Evolutionary conservation across 345 rosid genomes (phyloP).

Genomic region (Microcos paniculata): DNA sequence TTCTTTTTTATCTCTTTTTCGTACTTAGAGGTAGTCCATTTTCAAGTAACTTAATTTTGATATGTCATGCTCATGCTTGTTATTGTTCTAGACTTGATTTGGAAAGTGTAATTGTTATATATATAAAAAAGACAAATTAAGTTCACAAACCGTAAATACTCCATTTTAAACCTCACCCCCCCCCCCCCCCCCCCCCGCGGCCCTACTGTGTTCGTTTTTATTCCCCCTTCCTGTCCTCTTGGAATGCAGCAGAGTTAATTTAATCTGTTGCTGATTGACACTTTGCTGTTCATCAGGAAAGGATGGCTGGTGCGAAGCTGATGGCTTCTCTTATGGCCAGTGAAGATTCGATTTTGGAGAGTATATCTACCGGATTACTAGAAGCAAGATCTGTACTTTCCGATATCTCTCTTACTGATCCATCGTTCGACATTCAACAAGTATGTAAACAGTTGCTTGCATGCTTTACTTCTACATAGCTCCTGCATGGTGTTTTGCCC

Average conservation of each 20-base stretch:
- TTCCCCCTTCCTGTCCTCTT: neutral
- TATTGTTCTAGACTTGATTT: neutral
- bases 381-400: slow-evolving; percentile 70
- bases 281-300: slow-evolving; percentile 55
- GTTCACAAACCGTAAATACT: too few relatives aligned
- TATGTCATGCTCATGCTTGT: neutral
- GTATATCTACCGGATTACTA: slow-evolving; percentile 62
- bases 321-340: slow-evolving; percentile 81
- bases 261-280: neutral
- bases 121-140: neutral
- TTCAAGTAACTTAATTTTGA: too few relatives aligned
- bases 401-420: slow-evolving; percentile 50
- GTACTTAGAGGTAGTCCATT: neutral
- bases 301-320: slow-evolving; percentile 78
- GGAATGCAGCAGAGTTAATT: neutral
- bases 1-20: too few relatives aligned
- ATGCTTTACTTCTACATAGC: slow-evolving; percentile 47
- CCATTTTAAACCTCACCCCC: neutral
- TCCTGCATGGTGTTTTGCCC: neutral
- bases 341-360: slow-evolving; percentile 66
- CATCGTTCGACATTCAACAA: slow-evolving; percentile 49
- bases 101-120: neutral
- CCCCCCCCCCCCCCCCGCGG: neutral
- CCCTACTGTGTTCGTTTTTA: neutral
- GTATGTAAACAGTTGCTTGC: slow-evolving; percentile 60